Evolutionary conservation across 257 asterid genomes (phyloP).

Genomic region (Anisodus acutangulus): DNA sequence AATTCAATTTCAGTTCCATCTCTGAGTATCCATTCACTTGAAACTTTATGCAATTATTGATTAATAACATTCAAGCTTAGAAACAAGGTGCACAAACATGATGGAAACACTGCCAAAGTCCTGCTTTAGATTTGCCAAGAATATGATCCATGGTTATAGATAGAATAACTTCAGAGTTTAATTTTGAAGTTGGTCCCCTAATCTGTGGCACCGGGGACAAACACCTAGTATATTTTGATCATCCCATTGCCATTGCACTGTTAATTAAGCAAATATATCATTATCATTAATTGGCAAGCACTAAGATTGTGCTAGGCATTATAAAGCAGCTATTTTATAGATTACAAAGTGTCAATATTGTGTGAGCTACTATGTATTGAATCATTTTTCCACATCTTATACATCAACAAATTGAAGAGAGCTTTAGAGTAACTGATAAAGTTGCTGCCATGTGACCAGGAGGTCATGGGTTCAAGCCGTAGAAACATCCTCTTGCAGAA

Average conservation of each 20-base stretch:
- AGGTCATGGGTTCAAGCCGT: no score
- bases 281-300: neutral
- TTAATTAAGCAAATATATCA: neutral
- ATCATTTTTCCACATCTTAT: neutral
- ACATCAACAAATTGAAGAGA: no score
- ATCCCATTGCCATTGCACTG: neutral
- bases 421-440: no score
- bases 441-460: no score
- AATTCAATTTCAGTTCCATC: no score
- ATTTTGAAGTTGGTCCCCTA: neutral
- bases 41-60: neutral
- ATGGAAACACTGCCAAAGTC: neutral
- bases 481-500: no score
- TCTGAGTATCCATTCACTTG: no score
- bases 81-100: constrained; percentile 27
- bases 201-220: neutral
- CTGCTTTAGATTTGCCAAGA: neutral
- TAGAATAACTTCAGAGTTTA: neutral
- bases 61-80: neutral
- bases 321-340: neutral
- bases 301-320: constrained; percentile 5
- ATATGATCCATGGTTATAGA: neutral
- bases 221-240: neutral
- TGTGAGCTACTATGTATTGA: neutral
- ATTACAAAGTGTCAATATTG: neutral